phyloP scores from a whole-genome alignment of 768 basidiomycete genomes.

The Boletus patriciae region DNA sequence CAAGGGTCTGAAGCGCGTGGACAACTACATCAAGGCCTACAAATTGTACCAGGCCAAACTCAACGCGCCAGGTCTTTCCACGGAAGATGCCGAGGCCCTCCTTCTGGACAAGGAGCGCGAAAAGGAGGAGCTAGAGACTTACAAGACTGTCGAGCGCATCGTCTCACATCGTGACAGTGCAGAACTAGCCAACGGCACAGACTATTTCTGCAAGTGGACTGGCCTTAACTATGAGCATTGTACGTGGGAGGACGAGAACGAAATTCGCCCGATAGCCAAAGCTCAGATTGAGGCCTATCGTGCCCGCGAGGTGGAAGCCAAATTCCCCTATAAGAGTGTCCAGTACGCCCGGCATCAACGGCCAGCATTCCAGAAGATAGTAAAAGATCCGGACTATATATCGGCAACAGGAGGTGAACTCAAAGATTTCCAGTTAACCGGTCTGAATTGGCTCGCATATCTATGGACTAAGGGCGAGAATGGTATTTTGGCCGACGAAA shows the following conservation, averaged over 20 bases:
- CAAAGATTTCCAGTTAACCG: slow-evolving; percentile 98
- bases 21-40: slow-evolving; percentile 97
- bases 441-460: slow-evolving; percentile 98
- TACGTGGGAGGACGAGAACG: slow-evolving; percentile 90
- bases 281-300: slow-evolving; percentile 79
- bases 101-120: slow-evolving; percentile 88
- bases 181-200: slow-evolving; percentile 49
- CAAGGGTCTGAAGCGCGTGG: slow-evolving; percentile 94
- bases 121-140: slow-evolving; percentile 88
- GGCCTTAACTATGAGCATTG: slow-evolving; percentile 91
- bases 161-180: slow-evolving; percentile 71
- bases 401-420: slow-evolving; percentile 72
- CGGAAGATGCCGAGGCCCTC: slow-evolving; percentile 88
- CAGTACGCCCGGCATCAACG: slow-evolving; percentile 64
- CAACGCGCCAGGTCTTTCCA: slow-evolving; percentile 61
- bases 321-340: slow-evolving; percentile 83
- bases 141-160: slow-evolving; percentile 89
- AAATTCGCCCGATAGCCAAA: slow-evolving; percentile 75
- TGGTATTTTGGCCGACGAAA: slow-evolving; percentile 97
- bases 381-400: slow-evolving; percentile 87
- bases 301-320: slow-evolving; percentile 69
- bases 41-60: slow-evolving; percentile 70
- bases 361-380: slow-evolving; percentile 80
- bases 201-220: slow-evolving; percentile 98
- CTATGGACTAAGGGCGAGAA: slow-evolving; percentile 94